These are phyloP conservation scores for Penicillium corylophilum DNA, from an alignment of 2,329 filamentous ascomycete species.

Conservation along the genomic window DNA sequence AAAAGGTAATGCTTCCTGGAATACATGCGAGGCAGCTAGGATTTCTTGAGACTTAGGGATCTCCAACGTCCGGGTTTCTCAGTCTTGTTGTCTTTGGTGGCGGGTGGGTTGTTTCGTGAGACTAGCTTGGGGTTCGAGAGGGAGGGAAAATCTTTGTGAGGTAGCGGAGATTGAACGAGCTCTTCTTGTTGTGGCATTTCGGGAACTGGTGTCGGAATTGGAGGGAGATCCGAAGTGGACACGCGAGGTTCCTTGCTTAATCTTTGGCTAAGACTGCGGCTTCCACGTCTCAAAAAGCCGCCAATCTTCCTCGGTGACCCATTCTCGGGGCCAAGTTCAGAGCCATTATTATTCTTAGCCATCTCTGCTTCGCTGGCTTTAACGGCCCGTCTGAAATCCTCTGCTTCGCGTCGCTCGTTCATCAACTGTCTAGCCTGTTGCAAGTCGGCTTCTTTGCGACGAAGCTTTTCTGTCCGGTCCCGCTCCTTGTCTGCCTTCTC, in stretches of 20 bases:
- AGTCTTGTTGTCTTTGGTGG: slow-evolving; percentile 13
- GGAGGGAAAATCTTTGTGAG: slow-evolving; percentile 13
- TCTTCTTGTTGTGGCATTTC: slow-evolving; percentile 18
- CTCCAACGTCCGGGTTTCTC: slow-evolving; percentile 23
- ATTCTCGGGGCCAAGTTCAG: slow-evolving; percentile 46
- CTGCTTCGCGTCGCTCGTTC: slow-evolving; percentile 54
- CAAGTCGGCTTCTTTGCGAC: slow-evolving; percentile 56
- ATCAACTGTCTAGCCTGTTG: slow-evolving; percentile 38
- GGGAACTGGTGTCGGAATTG: slow-evolving; percentile 17
- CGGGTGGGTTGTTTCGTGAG: slow-evolving; percentile 15
- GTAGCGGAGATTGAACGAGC: slow-evolving; percentile 10
- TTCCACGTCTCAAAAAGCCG: slow-evolving; percentile 67
- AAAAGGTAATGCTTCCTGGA: slow-evolving; percentile 9
- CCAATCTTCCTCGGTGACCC: slow-evolving; percentile 53
- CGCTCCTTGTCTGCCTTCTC: slow-evolving; percentile 57
- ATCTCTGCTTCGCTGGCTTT: slow-evolving; percentile 64
- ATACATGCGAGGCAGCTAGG: slow-evolving; percentile 4
- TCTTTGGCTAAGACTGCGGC: slow-evolving; percentile 76
- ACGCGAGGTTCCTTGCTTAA: slow-evolving; percentile 48
- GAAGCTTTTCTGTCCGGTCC: slow-evolving; percentile 57
- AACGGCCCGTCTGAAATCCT: slow-evolving; percentile 63
- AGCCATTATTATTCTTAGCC: slow-evolving; percentile 39
- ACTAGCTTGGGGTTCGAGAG: slow-evolving; percentile 17
- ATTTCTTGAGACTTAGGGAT: slow-evolving; percentile 26
- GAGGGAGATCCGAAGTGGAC: slow-evolving; percentile 28